Evolutionary conservation across 345 rosid genomes (phyloP).

Genomic region (Anastatica hierochuntica): DNA sequence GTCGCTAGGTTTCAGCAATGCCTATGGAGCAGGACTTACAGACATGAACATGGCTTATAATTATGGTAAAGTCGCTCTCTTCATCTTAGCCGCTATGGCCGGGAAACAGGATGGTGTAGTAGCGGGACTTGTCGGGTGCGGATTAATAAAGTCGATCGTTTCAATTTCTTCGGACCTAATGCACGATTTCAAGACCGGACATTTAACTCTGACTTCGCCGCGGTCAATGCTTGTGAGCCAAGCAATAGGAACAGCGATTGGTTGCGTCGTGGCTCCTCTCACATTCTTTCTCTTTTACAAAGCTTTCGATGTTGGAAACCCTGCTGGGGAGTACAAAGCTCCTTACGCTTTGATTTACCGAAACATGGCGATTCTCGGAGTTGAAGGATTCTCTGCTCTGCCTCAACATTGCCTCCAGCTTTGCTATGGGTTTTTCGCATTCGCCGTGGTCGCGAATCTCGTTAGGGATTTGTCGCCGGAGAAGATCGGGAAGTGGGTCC

Average conservation of each 20-base stretch:
- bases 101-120: constrained; percentile 45
- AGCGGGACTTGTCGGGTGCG: constrained; percentile 46
- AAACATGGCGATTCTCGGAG: constrained; percentile 45
- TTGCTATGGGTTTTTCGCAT: constrained; percentile 32
- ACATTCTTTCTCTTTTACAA: constrained; percentile 38
- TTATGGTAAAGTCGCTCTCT: constrained; percentile 45
- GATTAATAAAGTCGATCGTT: constrained; percentile 40
- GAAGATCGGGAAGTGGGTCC: constrained; percentile 34
- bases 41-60: constrained; percentile 49
- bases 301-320: constrained; percentile 40
- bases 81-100: constrained; percentile 41
- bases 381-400: constrained; percentile 43
- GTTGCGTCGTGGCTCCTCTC: constrained; percentile 41
- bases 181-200: constrained; percentile 52
- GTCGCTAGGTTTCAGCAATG: constrained; percentile 41
- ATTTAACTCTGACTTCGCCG: constrained; percentile 37
- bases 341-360: constrained; percentile 39
- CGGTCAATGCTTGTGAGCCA: constrained; percentile 50
- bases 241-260: constrained; percentile 44
- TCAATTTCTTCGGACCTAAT: constrained; percentile 42
- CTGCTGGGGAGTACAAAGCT: constrained; percentile 32
- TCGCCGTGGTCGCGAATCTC: constrained; percentile 30
- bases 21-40: constrained; percentile 50
- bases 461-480: constrained; percentile 19
- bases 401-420: constrained; percentile 40